Evolutionary conservation across 257 asterid species (phyloP), one percentile per base, ranked within the genome.

Genomic region (Salvia splendens): DNA sequence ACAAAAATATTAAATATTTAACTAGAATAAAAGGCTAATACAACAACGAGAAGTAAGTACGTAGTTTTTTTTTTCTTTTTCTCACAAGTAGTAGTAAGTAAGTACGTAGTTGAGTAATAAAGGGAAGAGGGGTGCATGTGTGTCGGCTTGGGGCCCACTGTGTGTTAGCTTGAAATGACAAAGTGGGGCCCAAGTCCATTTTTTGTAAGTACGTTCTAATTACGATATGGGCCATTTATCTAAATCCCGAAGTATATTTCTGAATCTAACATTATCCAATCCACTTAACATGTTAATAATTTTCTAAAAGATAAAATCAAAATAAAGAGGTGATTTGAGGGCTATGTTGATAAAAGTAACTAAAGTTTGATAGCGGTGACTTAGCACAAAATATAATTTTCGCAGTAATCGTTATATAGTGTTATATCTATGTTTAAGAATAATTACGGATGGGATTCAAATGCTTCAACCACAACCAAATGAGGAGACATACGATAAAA

Each of bases 161-260:
- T 38, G 81, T 61, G 78, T 58, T 33, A 45, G 50, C 5, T 57
- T 59, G 72, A 61, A 69, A 73, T 77, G 86, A 77, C 87, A 76
- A 20, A 8, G 80, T 78, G 82, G 86, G 83, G 51, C 66, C 75
- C 45, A 59, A 65, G 16, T 61, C 78, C 79, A 67, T 62, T 48
- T 65, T 56, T 61, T 54, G 55, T 57, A 41, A 41, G 3, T 24
- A 24, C 61, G 20, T 47, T 40, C 63, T 53, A 66, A 61, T 52
- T 71, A 28, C 70, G 62, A 61, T 36, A 8, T 62, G 72, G 79
- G 52, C 75, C 80, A 62, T 56, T 30, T 56, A 40, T 70, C 14
- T 47, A 5, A 38, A 24, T 65, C 32, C 64, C 24, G 1, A 24
- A 24, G 5, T 24, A 6, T 43, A 11, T 7, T 56, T n/a, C n/a